Percentiles rank a stretch among this genome's conserved stretches.
Conservation (phyloP, 352 stramenopile genomes). For the Globisporangium takayamanum region DNA sequence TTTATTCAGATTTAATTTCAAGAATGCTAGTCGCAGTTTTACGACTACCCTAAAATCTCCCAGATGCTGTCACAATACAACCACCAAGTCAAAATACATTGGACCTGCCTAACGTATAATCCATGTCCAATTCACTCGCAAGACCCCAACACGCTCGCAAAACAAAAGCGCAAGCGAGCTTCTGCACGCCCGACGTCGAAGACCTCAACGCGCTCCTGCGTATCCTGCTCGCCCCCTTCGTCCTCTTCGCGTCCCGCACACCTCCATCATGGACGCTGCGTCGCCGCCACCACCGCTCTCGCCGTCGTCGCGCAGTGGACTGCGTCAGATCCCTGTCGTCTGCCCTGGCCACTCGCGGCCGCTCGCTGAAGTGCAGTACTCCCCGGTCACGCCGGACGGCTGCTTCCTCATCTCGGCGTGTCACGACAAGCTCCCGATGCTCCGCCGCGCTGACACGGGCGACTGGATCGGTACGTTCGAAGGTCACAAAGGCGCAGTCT, state of each 20-base stretch:
- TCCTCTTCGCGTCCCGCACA: background rate
- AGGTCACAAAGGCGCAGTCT: constrained; percentile 95
- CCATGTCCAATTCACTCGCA: too few relatives aligned
- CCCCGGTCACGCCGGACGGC: constrained; percentile 31
- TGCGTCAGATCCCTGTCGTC: constrained; percentile 85
- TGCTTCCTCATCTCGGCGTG: constrained; percentile 80
- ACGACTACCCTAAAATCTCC: too few relatives aligned
- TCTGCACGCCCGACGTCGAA: background rate
- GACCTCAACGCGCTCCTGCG: background rate
- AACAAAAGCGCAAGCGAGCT: background rate
- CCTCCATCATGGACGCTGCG: background rate
- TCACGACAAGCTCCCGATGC: constrained; percentile 87
- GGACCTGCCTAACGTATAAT: too few relatives aligned
- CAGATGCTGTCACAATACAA: too few relatives aligned
- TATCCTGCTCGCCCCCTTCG: constrained; percentile 1
- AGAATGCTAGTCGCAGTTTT: too few relatives aligned
- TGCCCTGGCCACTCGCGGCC: constrained; percentile 81
- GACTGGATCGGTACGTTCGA: constrained; percentile 97
- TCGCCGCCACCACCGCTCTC: constrained; percentile 24
- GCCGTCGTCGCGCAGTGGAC: constrained; percentile 26
- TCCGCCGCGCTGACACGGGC: constrained; percentile 71
- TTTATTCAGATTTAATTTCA: too few relatives aligned
- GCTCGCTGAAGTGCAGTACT: constrained; percentile 76
- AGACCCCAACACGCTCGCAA: too few relatives aligned
- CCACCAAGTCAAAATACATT: too few relatives aligned